phyloP scores from a whole-genome alignment of 2,329 filamentous ascomycete species.

The Fusarium oligoseptatum region DNA sequence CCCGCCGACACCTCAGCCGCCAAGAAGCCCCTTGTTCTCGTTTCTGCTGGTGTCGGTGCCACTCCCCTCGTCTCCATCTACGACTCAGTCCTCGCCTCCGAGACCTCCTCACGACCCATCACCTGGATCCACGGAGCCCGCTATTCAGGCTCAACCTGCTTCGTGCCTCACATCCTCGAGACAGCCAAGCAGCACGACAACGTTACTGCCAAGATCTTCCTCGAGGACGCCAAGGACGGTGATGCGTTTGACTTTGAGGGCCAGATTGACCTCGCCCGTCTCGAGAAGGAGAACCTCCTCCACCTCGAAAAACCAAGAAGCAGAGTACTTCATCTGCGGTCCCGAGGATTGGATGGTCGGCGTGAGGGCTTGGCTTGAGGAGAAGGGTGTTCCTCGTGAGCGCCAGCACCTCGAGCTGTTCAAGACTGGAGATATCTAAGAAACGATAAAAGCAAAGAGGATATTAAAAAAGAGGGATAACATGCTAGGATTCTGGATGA shows the following conservation, averaged over 20 bases:
- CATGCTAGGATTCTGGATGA: not conserved
- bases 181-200: conserved; percentile 54
- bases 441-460: not conserved
- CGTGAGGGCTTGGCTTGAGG: conserved; percentile 64
- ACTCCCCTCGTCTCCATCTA: conserved; percentile 77
- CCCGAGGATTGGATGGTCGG: conserved; percentile 78
- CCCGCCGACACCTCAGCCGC: conserved; percentile 54
- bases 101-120: conserved; percentile 59
- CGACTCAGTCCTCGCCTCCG: conserved; percentile 61
- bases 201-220: conserved; percentile 66
- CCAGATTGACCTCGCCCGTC: conserved; percentile 68
- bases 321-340: conserved; percentile 81
- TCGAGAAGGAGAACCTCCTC: conserved; percentile 67
- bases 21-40: conserved; percentile 70
- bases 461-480: not conserved
- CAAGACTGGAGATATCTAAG: conserved; percentile 62
- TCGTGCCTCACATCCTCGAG: conserved; percentile 64
- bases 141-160: conserved; percentile 65
- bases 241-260: conserved; percentile 71
- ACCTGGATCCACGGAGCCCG: conserved; percentile 74
- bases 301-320: conserved; percentile 63
- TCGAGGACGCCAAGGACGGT: conserved; percentile 64
- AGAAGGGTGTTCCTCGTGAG: conserved; percentile 67
- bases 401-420: conserved; percentile 78
- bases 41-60: conserved; percentile 77